Conservation (phyloP, 352 stramenopile species). For the Phytophthora sansomeana region DNA sequence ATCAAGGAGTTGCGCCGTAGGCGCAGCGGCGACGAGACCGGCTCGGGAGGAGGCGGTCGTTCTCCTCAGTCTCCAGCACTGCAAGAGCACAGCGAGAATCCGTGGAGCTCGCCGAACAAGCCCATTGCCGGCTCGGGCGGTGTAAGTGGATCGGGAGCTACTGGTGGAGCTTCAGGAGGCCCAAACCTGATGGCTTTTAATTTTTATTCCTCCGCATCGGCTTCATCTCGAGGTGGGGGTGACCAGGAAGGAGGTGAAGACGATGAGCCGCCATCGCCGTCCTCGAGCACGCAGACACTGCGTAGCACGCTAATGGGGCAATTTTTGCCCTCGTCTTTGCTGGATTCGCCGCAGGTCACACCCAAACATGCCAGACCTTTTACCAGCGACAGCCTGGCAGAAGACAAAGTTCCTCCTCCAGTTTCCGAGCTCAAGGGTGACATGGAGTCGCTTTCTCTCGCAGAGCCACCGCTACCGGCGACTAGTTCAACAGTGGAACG, state of each 20-base stretch:
- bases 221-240: conserved; percentile 27
- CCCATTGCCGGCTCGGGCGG: conserved; percentile 27
- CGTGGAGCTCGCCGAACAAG: conserved; percentile 58
- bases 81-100: conserved; percentile 51
- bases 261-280: conserved; percentile 59
- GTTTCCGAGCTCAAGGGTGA: conserved; percentile 22
- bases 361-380: conserved; percentile 56
- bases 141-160: conserved; percentile 19
- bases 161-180: conserved; percentile 20
- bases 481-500: conserved; percentile 40
- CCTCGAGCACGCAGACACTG: conserved; percentile 64
- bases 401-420: conserved; percentile 44
- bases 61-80: conserved; percentile 44
- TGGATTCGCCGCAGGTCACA: conserved; percentile 87
- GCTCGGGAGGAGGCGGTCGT: conserved; percentile 18
- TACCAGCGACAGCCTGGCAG: conserved; percentile 18
- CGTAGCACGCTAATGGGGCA: conserved; percentile 81
- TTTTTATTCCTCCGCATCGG: conserved; percentile 59
- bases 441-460: conserved; percentile 50
- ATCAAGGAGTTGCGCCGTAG: conserved; percentile 56
- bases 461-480: conserved; percentile 18
- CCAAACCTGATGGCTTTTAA: conserved; percentile 63
- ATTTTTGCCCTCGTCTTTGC: conserved; percentile 77
- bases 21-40: conserved; percentile 33
- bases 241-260: conserved; percentile 46